Evolutionary conservation across 2,329 filamentous ascomycete species (phyloP).

Genomic region (Diplodia intermedia): DNA sequence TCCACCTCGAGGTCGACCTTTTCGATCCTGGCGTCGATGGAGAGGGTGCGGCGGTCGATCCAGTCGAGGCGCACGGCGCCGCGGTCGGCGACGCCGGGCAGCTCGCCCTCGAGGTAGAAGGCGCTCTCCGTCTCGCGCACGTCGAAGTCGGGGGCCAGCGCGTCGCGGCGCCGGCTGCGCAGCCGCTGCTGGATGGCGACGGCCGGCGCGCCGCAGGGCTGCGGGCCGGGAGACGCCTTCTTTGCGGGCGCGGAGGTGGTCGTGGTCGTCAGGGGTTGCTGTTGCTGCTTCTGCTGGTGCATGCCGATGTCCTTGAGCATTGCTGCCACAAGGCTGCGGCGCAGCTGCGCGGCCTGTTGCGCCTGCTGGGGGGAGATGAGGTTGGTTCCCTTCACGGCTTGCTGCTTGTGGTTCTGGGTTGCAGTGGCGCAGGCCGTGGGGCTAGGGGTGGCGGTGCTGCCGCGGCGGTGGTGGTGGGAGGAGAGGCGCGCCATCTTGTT

Average conservation of each 20-base stretch:
- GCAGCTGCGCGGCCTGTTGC: not conserved
- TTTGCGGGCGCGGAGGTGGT: not conserved
- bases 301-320: constrained; percentile 22
- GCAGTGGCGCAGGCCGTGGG: constrained; percentile 7
- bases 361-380: not conserved
- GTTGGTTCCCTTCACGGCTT: not conserved
- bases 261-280: not conserved
- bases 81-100: constrained; percentile 21
- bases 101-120: constrained; percentile 32
- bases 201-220: constrained; percentile 17
- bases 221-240: not conserved
- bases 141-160: constrained; percentile 34
- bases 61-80: constrained; percentile 29
- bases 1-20: constrained; percentile 32
- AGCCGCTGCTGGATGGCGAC: constrained; percentile 27
- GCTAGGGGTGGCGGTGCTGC: not conserved
- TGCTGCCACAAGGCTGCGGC: constrained; percentile 1
- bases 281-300: not conserved
- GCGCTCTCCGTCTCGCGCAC: constrained; percentile 28
- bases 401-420: constrained; percentile 4
- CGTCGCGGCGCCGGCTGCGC: constrained; percentile 33
- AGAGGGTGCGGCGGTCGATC: constrained; percentile 30
- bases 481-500: constrained; percentile 18
- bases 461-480: constrained; percentile 2
- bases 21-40: constrained; percentile 29